phyloP scores from a whole-genome alignment of 2,329 filamentous ascomycete species.

The Penicillium sp. region DNA sequence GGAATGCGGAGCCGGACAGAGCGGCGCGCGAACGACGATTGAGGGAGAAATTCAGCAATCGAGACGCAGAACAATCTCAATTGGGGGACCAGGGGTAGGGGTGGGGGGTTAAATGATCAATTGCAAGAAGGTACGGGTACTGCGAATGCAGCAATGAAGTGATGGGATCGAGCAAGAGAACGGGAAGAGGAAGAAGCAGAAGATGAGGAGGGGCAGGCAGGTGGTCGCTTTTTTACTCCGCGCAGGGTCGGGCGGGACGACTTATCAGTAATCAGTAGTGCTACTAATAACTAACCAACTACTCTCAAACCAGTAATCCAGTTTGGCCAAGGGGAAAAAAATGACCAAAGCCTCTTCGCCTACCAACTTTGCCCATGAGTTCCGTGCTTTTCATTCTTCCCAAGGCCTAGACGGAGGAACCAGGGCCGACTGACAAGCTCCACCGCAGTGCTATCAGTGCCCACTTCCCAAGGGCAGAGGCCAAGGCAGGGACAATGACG shows the following conservation, averaged over 20 bases:
- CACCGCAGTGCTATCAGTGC: slow-evolving; percentile 3
- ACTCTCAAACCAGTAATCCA: background rate
- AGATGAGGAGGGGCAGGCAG: slow-evolving; percentile 12
- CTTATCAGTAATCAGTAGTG: background rate
- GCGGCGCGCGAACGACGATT: slow-evolving; percentile 11
- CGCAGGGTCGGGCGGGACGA: background rate
- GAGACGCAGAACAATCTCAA: background rate
- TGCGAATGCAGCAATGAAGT: background rate
- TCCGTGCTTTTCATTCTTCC: background rate
- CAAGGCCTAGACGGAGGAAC: slow-evolving; percentile 2
- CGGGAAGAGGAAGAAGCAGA: background rate
- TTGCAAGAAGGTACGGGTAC: background rate
- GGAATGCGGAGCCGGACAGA: slow-evolving; percentile 7
- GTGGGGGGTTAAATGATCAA: background rate
- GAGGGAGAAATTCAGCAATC: background rate
- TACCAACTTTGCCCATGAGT: background rate
- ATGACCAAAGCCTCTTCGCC: too few relatives aligned
- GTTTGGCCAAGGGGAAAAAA: background rate
- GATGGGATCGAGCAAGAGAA: background rate
- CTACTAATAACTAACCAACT: background rate
- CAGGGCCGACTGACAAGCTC: slow-evolving; percentile 13
- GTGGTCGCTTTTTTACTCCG: background rate
- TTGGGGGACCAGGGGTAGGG: background rate
- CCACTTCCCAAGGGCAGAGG: background rate
- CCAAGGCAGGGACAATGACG: slow-evolving; percentile 12